A percentile compares a stretch with the other conserved stretches of the same genome.
Conservation (phyloP, 345 rosid genomes). For the Theobroma cacao region DNA sequence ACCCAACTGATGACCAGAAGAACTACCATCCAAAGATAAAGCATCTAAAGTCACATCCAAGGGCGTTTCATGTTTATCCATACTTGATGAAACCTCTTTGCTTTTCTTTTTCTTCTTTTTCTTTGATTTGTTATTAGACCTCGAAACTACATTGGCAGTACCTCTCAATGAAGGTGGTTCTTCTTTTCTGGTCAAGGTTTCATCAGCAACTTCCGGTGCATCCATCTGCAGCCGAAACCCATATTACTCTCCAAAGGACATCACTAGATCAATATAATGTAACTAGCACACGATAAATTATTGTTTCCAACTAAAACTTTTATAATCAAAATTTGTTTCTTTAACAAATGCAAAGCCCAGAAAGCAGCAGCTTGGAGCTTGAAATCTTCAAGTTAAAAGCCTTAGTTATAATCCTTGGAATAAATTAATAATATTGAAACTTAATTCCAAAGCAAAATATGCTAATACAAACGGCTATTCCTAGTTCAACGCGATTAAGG, state of each 20-base stretch:
- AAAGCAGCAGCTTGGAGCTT: background rate
- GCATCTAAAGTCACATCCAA: conserved; percentile 48
- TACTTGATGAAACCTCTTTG: conserved; percentile 42
- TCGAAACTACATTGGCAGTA: conserved; percentile 18
- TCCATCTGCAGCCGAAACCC: conserved; percentile 36
- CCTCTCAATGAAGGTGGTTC: conserved; percentile 21
- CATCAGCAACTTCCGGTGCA: conserved; percentile 35
- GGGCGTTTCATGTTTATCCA: conserved; percentile 27
- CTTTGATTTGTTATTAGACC: conserved; percentile 56
- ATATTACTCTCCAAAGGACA: background rate
- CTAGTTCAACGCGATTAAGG: background rate
- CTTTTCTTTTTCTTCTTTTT: conserved; percentile 81
- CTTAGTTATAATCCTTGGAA: background rate
- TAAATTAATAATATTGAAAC: background rate
- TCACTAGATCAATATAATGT: background rate
- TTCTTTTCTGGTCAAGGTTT: conserved; percentile 20
- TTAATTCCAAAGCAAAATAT: background rate
- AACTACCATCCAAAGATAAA: conserved; percentile 39
- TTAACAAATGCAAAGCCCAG: background rate
- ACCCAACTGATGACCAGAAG: conserved; percentile 24
- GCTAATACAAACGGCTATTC: background rate
- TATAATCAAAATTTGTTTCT: background rate
- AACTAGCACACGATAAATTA: background rate
- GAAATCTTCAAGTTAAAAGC: background rate
- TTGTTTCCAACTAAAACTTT: background rate